Evolutionary conservation across 2,329 filamentous ascomycete genomes (phyloP).

Genomic region (Cladosporium sp.): DNA sequence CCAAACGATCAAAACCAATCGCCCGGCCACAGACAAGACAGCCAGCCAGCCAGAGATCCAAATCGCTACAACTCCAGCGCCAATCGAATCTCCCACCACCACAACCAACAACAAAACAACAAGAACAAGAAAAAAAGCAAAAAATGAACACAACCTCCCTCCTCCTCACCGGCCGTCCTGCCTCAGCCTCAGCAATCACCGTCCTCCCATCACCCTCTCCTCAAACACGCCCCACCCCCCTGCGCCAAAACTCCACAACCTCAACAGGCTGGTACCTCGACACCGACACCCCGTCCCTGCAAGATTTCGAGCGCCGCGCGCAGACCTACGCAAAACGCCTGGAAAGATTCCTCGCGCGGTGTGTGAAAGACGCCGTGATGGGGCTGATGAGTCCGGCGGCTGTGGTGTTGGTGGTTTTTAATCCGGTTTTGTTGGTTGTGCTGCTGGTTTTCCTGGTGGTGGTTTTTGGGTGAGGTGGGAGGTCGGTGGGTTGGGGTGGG

Average conservation of each 20-base stretch:
- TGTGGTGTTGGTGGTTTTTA: conserved; percentile 27
- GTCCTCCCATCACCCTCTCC: conserved; percentile 7
- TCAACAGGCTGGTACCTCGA: conserved; percentile 27
- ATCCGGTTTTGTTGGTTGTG: conserved; percentile 26
- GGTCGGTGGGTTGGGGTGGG: neutral
- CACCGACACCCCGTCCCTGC: conserved; percentile 23
- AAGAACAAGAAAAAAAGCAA: neutral
- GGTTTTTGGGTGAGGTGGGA: conserved; percentile 14
- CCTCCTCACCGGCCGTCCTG: conserved; percentile 25
- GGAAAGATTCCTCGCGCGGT: conserved; percentile 23
- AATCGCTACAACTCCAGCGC: too few relatives aligned
- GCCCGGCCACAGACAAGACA: too few relatives aligned
- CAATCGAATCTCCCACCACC: too few relatives aligned
- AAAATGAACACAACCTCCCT: conserved; percentile 28
- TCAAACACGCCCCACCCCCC: neutral
- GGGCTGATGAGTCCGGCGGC: conserved; percentile 28
- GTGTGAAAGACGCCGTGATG: conserved; percentile 30
- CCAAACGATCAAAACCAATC: too few relatives aligned
- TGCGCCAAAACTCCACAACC: conserved; percentile 3
- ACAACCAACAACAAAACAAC: neutral
- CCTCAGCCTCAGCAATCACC: conserved; percentile 13
- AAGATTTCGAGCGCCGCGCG: conserved; percentile 25
- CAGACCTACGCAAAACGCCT: conserved; percentile 23
- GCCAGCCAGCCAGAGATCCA: too few relatives aligned
- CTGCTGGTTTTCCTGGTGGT: conserved; percentile 19